Percentiles rank a stretch among this genome's conserved stretches.
Conservation (phyloP, 495 filamentous ascomycete species). For the Annulohypoxylon nitens region DNA sequence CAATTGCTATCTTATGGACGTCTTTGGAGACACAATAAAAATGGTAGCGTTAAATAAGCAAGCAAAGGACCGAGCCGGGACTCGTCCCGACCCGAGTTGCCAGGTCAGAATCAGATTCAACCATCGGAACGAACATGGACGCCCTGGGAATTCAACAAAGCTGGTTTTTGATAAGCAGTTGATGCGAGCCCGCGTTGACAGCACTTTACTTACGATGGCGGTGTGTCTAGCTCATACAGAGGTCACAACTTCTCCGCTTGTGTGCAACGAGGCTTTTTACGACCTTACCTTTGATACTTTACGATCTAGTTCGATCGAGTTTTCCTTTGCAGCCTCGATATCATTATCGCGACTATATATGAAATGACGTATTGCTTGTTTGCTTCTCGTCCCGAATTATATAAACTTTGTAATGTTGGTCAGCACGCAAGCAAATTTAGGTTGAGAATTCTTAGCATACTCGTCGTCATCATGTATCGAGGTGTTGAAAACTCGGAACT, state of each 20-base stretch:
- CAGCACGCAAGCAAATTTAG: not conserved
- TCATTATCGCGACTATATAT: not conserved
- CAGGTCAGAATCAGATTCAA: not conserved
- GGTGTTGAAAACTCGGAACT: conserved; percentile 10
- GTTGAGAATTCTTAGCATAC: conserved; percentile 1
- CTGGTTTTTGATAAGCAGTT: conserved; percentile 4
- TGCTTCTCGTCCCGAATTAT: not conserved
- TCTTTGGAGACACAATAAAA: not conserved
- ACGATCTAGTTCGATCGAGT: not conserved
- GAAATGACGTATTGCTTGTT: conserved; percentile 10
- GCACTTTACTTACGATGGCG: not conserved
- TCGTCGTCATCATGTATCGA: conserved; percentile 2
- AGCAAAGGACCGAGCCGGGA: conserved; percentile 5
- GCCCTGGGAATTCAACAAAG: not conserved
- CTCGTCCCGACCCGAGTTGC: conserved; percentile 12
- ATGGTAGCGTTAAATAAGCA: not conserved
- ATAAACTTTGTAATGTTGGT: not conserved
- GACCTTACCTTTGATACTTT: not conserved
- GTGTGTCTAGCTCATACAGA: not conserved
- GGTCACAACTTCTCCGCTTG: not conserved
- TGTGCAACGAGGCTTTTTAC: conserved; percentile 11
- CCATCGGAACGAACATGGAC: not conserved
- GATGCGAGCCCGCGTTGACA: not conserved
- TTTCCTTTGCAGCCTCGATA: not conserved
- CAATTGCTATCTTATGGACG: not conserved